Percentiles rank a stretch among this genome's conserved stretches.
These are phyloP conservation scores for Xylogone sp. DNA, from an alignment of 2,329 filamentous ascomycete genomes.

Conservation along the genomic window DNA sequence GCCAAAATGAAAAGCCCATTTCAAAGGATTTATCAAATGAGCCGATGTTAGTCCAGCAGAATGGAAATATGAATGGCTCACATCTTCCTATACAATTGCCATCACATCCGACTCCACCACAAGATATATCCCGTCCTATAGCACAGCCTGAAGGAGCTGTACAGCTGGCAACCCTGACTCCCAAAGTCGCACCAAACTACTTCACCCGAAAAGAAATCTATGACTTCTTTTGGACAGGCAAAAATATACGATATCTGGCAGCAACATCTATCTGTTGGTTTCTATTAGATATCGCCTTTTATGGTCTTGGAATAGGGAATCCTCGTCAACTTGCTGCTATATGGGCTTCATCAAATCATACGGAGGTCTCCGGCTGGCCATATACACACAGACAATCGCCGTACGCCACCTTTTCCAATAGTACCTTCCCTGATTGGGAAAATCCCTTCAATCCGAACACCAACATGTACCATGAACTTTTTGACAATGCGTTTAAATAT, in stretches of 20 bases:
- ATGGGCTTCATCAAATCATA: slow-evolving; percentile 54
- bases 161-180: neutral
- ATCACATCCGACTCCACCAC: neutral
- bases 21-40: neutral
- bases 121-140: neutral
- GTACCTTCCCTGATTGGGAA: slow-evolving; percentile 6
- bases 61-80: neutral
- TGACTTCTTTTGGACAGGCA: slow-evolving; percentile 31
- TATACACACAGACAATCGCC: neutral
- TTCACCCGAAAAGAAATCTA: neutral
- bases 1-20: neutral
- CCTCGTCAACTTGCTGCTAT: slow-evolving; percentile 68
- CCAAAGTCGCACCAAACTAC: neutral
- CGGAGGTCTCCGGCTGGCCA: slow-evolving; percentile 38
- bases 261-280: slow-evolving; percentile 82
- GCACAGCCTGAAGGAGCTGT: neutral
- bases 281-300: slow-evolving; percentile 61
- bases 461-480: slow-evolving; percentile 8
- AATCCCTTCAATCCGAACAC: slow-evolving; percentile 7
- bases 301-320: slow-evolving; percentile 71
- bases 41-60: slow-evolving; percentile 25
- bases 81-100: neutral
- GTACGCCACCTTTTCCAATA: neutral
- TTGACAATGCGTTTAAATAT: slow-evolving; percentile 3
- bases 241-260: slow-evolving; percentile 52